Evolutionary conservation across 306 rosid species (phyloP).

Genomic region (Trifolium repens): DNA sequence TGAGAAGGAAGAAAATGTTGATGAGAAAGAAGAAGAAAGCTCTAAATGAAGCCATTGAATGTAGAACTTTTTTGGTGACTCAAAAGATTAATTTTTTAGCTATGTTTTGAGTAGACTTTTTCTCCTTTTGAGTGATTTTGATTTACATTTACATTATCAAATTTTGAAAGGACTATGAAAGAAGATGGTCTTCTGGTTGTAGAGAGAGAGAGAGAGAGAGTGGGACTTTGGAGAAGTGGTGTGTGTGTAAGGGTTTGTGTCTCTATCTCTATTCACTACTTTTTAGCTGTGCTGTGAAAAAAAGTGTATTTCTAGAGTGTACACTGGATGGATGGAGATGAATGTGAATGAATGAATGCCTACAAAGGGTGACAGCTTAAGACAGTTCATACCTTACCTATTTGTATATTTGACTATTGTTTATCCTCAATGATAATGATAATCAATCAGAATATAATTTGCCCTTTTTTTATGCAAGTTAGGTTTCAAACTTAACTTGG

Average conservation of each 20-base stretch:
- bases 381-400: constrained; percentile 58
- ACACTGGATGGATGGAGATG: constrained; percentile 8
- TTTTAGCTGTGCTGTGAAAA: constrained; percentile 38
- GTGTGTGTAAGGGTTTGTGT: not conserved
- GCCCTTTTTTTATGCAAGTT: constrained; percentile 8
- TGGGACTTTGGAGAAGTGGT: not conserved
- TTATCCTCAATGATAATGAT: constrained; percentile 1
- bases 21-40: constrained; percentile 49
- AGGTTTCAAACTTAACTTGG: constrained; percentile 19
- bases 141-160: constrained; percentile 60
- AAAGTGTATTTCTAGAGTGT: not conserved
- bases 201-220: not conserved
- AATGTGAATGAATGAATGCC: constrained; percentile 4
- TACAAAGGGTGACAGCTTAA: constrained; percentile 54
- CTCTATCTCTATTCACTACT: not conserved
- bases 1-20: constrained; percentile 54
- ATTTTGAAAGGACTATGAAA: constrained; percentile 29
- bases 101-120: constrained; percentile 15
- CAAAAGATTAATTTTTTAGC: constrained; percentile 35
- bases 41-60: constrained; percentile 56
- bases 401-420: constrained; percentile 36
- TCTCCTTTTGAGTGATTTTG: constrained; percentile 14
- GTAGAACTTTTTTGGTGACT: constrained; percentile 31
- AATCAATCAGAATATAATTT: not conserved
- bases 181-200: not conserved